Conservation (phyloP, 1,284 basidiomycete genomes). For the Sutorius eximius region DNA sequence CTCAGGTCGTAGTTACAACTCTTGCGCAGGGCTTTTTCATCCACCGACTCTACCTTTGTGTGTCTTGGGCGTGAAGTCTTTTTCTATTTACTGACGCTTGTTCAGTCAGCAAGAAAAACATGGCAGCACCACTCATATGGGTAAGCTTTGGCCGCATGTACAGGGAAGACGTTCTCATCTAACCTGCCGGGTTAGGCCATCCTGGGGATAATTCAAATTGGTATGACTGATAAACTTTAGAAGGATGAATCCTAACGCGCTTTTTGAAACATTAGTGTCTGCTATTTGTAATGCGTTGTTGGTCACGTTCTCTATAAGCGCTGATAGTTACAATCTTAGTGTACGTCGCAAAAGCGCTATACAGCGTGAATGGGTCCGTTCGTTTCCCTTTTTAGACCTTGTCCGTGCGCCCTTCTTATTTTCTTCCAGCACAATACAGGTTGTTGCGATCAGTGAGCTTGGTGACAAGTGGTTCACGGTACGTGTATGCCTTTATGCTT, state of each 20-base stretch:
- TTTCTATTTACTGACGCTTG: neutral
- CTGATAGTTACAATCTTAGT: neutral
- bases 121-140: constrained; percentile 9
- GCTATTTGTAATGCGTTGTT: neutral
- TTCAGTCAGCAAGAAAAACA: constrained; percentile 11
- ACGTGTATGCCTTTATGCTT: neutral
- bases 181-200: neutral
- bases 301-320: neutral
- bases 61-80: neutral
- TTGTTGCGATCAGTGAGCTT: neutral
- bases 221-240: constrained; percentile 3
- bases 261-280: neutral
- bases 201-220: constrained; percentile 4
- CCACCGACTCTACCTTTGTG: constrained; percentile 17
- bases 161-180: neutral
- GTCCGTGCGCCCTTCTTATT: neutral
- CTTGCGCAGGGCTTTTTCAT: constrained; percentile 10
- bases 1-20: constrained; percentile 4
- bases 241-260: neutral
- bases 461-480: neutral
- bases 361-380: constrained; percentile 5
- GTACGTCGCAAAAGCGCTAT: neutral
- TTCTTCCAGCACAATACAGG: neutral
- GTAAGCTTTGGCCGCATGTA: neutral
- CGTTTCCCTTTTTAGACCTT: neutral